These are phyloP conservation scores for Pseudopithomyces chartarum DNA, from an alignment of 2,329 filamentous ascomycete species.

Conservation along the genomic window DNA sequence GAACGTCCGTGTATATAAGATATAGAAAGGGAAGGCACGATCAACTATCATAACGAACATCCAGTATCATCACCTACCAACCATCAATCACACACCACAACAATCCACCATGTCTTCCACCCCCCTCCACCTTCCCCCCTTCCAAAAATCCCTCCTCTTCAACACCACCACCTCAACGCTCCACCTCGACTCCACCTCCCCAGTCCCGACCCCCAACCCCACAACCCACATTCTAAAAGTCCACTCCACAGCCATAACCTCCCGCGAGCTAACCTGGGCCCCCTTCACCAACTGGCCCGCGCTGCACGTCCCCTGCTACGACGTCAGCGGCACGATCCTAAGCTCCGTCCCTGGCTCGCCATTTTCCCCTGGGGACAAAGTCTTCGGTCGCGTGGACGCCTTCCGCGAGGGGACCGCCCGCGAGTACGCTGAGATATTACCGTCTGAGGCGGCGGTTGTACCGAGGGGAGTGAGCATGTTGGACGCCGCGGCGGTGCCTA, in stretches of 20 bases:
- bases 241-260: slow-evolving; percentile 48
- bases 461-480: slow-evolving; percentile 42
- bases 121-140: slow-evolving; percentile 14
- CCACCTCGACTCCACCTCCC: slow-evolving; percentile 13
- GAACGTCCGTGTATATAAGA: too few relatives aligned
- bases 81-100: not conserved
- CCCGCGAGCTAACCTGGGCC: slow-evolving; percentile 52
- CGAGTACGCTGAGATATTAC: slow-evolving; percentile 44
- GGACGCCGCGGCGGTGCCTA: slow-evolving; percentile 46
- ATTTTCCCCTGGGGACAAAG: slow-evolving; percentile 43
- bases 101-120: not conserved
- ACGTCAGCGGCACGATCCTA: slow-evolving; percentile 52
- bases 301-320: slow-evolving; percentile 47
- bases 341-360: slow-evolving; percentile 40
- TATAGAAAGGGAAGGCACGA: too few relatives aligned
- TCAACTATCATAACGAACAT: not conserved
- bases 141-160: slow-evolving; percentile 24
- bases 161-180: slow-evolving; percentile 19
- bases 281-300: slow-evolving; percentile 27
- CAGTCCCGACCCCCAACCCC: slow-evolving; percentile 11
- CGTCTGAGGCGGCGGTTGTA: slow-evolving; percentile 43
- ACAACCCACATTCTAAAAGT: slow-evolving; percentile 49
- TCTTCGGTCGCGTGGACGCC: slow-evolving; percentile 32
- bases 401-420: slow-evolving; percentile 43
- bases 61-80: not conserved